These are phyloP conservation scores for Adansonia grandidieri DNA, from an alignment of 441 rosid genomes.

Conservation along the genomic window DNA sequence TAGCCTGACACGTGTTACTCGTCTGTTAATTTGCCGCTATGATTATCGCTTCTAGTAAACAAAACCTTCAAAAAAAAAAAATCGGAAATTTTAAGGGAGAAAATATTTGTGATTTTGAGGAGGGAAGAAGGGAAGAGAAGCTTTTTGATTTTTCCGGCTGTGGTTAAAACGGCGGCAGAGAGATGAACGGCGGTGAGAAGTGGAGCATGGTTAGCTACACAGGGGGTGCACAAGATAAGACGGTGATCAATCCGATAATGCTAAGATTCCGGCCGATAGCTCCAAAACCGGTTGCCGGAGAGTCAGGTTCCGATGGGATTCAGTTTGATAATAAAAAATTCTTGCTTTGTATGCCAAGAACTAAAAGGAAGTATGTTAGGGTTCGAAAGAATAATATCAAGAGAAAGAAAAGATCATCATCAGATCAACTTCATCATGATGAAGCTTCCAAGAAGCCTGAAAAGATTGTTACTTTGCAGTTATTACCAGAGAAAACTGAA, in stretches of 20 bases:
- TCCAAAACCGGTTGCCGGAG: constrained; percentile 52
- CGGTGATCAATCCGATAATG: constrained; percentile 46
- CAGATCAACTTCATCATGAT: constrained; percentile 38
- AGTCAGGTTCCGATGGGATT: constrained; percentile 4
- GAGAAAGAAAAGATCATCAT: constrained; percentile 32
- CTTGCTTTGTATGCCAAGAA: constrained; percentile 31
- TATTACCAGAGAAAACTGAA: constrained; percentile 56
- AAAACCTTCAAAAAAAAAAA: not conserved
- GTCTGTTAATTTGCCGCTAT: constrained; percentile 22
- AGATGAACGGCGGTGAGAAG: constrained; percentile 30
- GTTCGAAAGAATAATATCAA: constrained; percentile 42
- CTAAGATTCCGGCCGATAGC: constrained; percentile 70
- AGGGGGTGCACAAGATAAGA: constrained; percentile 37
- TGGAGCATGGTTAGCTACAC: constrained; percentile 25
- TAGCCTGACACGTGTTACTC: constrained; percentile 50
- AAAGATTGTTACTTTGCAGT: constrained; percentile 54
- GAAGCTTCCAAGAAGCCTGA: constrained; percentile 24
- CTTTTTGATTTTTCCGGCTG: not conserved
- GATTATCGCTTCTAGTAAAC: constrained; percentile 32
- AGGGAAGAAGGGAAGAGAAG: not conserved
- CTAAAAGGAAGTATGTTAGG: constrained; percentile 60
- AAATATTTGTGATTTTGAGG: not conserved
- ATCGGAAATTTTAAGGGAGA: not conserved
- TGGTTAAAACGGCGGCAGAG: not conserved
- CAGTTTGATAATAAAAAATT: constrained; percentile 21